phyloP scores from a whole-genome alignment of 805 yeast genomes.

The Candida chauliodis region DNA sequence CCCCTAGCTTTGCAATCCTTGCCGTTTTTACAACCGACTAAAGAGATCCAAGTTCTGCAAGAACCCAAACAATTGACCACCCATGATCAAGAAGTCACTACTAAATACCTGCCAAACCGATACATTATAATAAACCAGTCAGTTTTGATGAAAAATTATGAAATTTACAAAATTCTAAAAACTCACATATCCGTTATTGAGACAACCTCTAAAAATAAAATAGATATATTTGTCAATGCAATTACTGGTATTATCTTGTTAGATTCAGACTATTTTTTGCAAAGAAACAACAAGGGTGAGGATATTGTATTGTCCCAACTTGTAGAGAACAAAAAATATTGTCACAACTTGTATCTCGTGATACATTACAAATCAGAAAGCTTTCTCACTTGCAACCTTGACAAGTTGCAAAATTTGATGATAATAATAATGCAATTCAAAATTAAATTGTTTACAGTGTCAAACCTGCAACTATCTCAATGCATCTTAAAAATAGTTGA shows the following conservation, averaged over 20 bases:
- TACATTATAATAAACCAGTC: background rate
- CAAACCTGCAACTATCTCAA: background rate
- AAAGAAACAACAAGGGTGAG: background rate
- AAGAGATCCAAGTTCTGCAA: too few species aligned
- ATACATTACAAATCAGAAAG: background rate
- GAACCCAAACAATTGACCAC: too few species aligned
- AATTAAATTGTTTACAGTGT: background rate
- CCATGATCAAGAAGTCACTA: background rate
- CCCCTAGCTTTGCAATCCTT: too few species aligned
- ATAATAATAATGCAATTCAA: conserved; percentile 1
- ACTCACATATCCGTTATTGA: background rate
- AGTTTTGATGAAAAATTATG: background rate
- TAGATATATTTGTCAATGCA: conserved; percentile 5
- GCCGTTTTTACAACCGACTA: too few species aligned
- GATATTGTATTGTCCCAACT: conserved; percentile 1
- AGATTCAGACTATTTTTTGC: conserved; percentile 4
- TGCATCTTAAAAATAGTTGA: conserved; percentile 4
- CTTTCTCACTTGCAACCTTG: conserved; percentile 3
- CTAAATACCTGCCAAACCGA: background rate
- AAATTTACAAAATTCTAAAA: too few species aligned
- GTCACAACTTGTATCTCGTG: conserved; percentile 4
- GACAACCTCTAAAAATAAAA: background rate
- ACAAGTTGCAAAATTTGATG: conserved; percentile 2
- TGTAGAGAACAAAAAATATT: background rate
- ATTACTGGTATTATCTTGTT: conserved; percentile 4